Evolutionary conservation across 164 flowering plant genomes (phyloP).

Genomic region (Kingdonia uniflora): DNA sequence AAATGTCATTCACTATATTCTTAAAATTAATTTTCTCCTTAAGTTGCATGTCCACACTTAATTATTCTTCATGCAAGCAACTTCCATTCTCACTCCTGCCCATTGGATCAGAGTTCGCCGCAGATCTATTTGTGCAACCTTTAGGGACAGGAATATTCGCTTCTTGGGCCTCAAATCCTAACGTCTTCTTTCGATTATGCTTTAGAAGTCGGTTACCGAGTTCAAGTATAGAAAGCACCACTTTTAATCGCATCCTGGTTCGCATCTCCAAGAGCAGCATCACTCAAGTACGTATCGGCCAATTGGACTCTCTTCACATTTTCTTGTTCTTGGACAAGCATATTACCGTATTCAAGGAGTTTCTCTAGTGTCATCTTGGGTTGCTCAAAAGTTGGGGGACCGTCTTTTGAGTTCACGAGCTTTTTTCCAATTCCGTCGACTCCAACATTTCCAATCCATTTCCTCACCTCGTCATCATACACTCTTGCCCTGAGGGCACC

Average conservation of each 20-base stretch:
- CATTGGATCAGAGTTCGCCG: constrained; percentile 39
- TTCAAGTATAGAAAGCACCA: constrained; percentile 28
- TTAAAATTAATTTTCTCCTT: neutral
- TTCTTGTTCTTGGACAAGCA: constrained; percentile 44
- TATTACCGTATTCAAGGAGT: constrained; percentile 38
- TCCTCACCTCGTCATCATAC: constrained; percentile 45
- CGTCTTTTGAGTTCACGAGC: constrained; percentile 49
- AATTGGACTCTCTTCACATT: constrained; percentile 54
- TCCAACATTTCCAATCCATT: constrained; percentile 35
- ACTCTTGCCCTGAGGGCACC: constrained; percentile 46
- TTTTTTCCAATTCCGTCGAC: constrained; percentile 29
- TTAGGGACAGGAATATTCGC: constrained; percentile 35
- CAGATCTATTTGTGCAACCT: constrained; percentile 38
- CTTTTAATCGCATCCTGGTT: constrained; percentile 26
- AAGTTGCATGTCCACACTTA: neutral
- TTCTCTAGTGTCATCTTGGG: constrained; percentile 37
- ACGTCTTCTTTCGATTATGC: constrained; percentile 12
- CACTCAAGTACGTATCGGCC: constrained; percentile 35
- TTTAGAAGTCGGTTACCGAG: constrained; percentile 9
- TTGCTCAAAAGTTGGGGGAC: constrained; percentile 45
- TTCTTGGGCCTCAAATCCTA: constrained; percentile 26
- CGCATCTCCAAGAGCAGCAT: constrained; percentile 41
- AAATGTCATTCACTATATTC: neutral
- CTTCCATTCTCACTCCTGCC: constrained; percentile 45
- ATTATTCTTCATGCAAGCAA: constrained; percentile 20